Evolutionary conservation across 495 filamentous ascomycete genomes (phyloP), one percentile per base, ranked within the genome.

Genomic region (Pyronema domesticum): DNA sequence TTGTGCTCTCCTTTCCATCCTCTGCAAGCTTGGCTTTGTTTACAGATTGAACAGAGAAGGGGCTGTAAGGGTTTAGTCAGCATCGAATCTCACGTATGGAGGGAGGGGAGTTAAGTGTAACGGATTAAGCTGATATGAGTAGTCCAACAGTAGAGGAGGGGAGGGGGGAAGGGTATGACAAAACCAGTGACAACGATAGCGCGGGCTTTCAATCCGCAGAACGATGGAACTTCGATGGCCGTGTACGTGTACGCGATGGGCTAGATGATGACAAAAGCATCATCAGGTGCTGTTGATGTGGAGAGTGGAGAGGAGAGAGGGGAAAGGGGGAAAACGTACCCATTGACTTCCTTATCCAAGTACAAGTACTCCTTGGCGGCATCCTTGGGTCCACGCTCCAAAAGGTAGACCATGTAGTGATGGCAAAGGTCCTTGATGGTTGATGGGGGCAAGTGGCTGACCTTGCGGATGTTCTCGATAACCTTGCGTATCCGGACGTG

Each of bases 311-410:
- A 19, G 51, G 51, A 33, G 36, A 51, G 39, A 59, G 6, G 40
- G 15, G 23, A 3, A 52, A 34, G 45, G 55, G 42, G 51, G 14
- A 30, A 23, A 34, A 73, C 76, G 63, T 72, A 78, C 78, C 93
- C 91, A 63, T 89, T 87, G 33, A 95, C 73, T 67, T 95, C 85
- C 37, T 80, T 77, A 66, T 99, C 91, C 34, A 99, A 68, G 45
- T 70, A 68, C 69, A 96, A 72, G 65, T 86, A 94, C 62, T 91
- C 83, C 68, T 89, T 89, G 65, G 86, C 86, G 0, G 84, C 77
- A 37, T 85, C 80, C 56, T 85, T 80, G n/a, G 78, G 80, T 1
- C 89, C 88, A 47, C 86, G 73, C 59, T 95, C 81, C 46, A 91
- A 80, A 23, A 99, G 71, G 65, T 93, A 96, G 9, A 73, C 70